Percentiles rank a stretch among this genome's conserved stretches.
Evolutionary conservation across 352 stramenopile species (phyloP).

Genomic region (Phytopythium aichiense): DNA sequence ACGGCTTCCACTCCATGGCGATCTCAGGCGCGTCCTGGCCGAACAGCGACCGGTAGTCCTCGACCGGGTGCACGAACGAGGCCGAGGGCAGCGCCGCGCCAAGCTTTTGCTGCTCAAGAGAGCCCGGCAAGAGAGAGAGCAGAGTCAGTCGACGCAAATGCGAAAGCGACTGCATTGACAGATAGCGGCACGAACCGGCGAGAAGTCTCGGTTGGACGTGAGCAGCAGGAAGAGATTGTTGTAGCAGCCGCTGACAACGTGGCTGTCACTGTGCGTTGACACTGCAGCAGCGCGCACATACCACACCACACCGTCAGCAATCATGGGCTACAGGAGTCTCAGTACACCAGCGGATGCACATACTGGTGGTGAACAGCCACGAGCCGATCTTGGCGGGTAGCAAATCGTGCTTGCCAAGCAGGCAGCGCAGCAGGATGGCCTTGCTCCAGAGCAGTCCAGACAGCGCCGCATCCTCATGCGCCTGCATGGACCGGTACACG

Average conservation of each 20-base stretch:
- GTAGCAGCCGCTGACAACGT: slow-evolving; percentile 68
- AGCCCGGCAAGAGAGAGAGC: slow-evolving; percentile 39
- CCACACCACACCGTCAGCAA: slow-evolving; percentile 1
- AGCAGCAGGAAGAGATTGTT: slow-evolving; percentile 64
- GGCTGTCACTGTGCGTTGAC: slow-evolving; percentile 59
- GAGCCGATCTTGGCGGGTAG: slow-evolving; percentile 56
- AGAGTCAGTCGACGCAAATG: not conserved
- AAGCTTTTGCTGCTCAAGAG: slow-evolving; percentile 21
- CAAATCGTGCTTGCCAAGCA: slow-evolving; percentile 30
- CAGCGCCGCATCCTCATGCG: slow-evolving; percentile 43
- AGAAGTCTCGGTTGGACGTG: slow-evolving; percentile 14
- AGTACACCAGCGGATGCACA: slow-evolving; percentile 5
- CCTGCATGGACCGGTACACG: slow-evolving; percentile 66
- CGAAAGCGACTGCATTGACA: not conserved
- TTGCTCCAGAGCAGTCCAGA: slow-evolving; percentile 65
- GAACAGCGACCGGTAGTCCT: slow-evolving; percentile 42
- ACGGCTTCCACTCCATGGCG: slow-evolving; percentile 65
- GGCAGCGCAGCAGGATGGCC: slow-evolving; percentile 54
- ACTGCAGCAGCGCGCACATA: slow-evolving; percentile 47
- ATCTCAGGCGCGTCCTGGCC: slow-evolving; percentile 25
- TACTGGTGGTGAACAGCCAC: slow-evolving; percentile 82
- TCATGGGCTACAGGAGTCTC: not conserved
- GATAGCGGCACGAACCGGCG: not conserved
- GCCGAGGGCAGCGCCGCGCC: slow-evolving; percentile 44
- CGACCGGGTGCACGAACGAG: slow-evolving; percentile 44